These are phyloP conservation scores for Asterella californica DNA, from an alignment of 225 moss, liverwort and hornwort genomes.

Conservation along the genomic window DNA sequence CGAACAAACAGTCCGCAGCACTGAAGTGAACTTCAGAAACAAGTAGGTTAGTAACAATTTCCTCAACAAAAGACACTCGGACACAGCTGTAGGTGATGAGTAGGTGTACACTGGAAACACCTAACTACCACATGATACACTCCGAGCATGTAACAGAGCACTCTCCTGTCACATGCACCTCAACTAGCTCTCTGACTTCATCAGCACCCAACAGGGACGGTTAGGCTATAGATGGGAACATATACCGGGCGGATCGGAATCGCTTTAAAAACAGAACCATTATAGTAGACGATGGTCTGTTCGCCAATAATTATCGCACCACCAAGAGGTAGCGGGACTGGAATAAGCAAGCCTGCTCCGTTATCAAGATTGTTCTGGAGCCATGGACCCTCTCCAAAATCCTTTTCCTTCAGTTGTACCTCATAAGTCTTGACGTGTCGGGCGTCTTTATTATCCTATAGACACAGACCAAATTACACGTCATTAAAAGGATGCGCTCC, in stretches of 20 bases:
- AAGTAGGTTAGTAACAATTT: too few relatives aligned
- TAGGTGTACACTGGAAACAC: too few relatives aligned
- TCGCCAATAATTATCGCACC: constrained; percentile 98
- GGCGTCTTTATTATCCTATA: constrained; percentile 98
- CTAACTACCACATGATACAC: too few relatives aligned
- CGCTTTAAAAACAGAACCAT: constrained; percentile 97
- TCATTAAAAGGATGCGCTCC: not conserved
- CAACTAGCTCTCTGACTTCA: too few relatives aligned
- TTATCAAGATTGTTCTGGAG: constrained; percentile 94
- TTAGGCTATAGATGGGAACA: not conserved
- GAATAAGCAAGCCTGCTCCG: constrained; percentile 90
- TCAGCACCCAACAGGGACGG: too few relatives aligned
- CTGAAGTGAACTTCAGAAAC: too few relatives aligned
- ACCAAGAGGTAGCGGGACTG: constrained; percentile 88
- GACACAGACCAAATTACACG: not conserved
- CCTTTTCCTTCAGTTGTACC: constrained; percentile 95
- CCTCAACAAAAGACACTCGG: too few relatives aligned
- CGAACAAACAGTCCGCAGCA: too few relatives aligned
- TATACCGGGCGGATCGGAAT: constrained; percentile 94
- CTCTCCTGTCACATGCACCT: too few relatives aligned
- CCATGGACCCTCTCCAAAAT: constrained; percentile 99
- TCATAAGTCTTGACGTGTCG: constrained; percentile 98
- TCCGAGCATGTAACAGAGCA: too few relatives aligned
- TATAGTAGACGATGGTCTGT: constrained; percentile 96
- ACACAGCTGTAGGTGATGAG: too few relatives aligned